Percentiles rank a stretch among this genome's conserved stretches.
phyloP scores from a whole-genome alignment of 805 yeast genomes.

The Candida manassasensis region DNA sequence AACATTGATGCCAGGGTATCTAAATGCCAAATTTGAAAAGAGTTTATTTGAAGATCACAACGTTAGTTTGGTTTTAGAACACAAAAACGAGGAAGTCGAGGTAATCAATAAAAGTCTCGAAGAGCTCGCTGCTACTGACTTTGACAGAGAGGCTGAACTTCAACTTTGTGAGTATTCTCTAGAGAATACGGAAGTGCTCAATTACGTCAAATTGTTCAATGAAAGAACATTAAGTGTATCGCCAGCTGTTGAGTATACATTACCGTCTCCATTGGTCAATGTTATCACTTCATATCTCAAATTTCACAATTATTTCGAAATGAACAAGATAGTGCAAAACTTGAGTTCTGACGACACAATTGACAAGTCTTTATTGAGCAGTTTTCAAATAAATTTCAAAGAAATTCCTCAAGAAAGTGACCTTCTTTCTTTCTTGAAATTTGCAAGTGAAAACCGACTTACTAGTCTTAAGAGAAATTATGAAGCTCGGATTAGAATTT shows the following conservation, averaged over 20 bases:
- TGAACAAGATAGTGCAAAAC: slow-evolving; percentile 18
- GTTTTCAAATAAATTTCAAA: slow-evolving; percentile 21
- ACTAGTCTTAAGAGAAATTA: slow-evolving; percentile 50
- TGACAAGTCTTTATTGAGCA: slow-evolving; percentile 20
- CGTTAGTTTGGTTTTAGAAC: slow-evolving; percentile 9
- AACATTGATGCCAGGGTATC: slow-evolving; percentile 72
- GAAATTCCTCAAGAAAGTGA: slow-evolving; percentile 37
- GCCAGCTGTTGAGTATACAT: slow-evolving; percentile 72
- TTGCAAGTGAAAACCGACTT: slow-evolving; percentile 28
- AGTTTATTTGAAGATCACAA: slow-evolving; percentile 23
- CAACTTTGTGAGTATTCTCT: slow-evolving; percentile 17
- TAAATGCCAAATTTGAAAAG: slow-evolving; percentile 73
- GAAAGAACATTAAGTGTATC: slow-evolving; percentile 71
- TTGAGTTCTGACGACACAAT: slow-evolving; percentile 22
- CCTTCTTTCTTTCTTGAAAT: slow-evolving; percentile 32
- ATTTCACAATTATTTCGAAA: slow-evolving; percentile 19
- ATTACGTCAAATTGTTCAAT: slow-evolving; percentile 35
- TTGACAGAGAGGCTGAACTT: slow-evolving; percentile 10
- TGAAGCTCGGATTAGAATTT: slow-evolving; percentile 42
- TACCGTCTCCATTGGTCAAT: slow-evolving; percentile 58
- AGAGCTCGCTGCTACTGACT: slow-evolving; percentile 10
- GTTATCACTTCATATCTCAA: slow-evolving; percentile 49
- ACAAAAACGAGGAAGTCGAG: slow-evolving; percentile 11
- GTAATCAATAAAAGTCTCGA: slow-evolving; percentile 10
- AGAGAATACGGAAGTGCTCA: slow-evolving; percentile 28